Base-by-base conservation (phyloP, 306 rosid genomes). In the Lagenaria siceraria region DNA sequence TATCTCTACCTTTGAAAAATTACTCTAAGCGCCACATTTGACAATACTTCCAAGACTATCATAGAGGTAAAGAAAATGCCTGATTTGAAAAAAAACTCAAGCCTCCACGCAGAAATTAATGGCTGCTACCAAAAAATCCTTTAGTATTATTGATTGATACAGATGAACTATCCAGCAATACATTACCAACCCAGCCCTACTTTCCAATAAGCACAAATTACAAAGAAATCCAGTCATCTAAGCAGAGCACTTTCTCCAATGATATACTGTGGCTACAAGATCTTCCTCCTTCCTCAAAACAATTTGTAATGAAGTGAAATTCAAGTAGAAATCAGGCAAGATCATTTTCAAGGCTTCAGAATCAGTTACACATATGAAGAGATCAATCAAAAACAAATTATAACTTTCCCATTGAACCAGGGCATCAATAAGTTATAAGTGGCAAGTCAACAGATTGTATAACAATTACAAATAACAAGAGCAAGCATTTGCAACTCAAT, bases 321-420 rank as follows among this genome's bases (percentile, higher is more conserved):
- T 40, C 40, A 49, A 24, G 75, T 42, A 43, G 56, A 69, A 27
- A 17, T 3, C 60, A 49, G 12, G 29, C 74, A 66, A 38, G 48
- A 9, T 36, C 3, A 22, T 8, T 13, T 14, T 8, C 3, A 71
- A 71, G 42, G 54, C 24, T 71, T 75, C 78, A 78, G 48, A 86
- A 85, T 96, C 97, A 88, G 88, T 87, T 89, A 83, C 90, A 31
- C 21, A 52, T n/a, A 52, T 10, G 48, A 54, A 69, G 19, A 69
- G 12, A 62, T 15, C 19, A 70, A 71, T 71, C 22, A 29, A 51
- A 18, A 13, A 51, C 18, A 29, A 73, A 73, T 29, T 10, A 17
- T 1, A 73, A 73, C 21, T 51, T 31, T 51, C 77, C 77, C 43
- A 51, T 29, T 72, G 61, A 73, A 4, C 77, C 77, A 29, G 60